These are phyloP conservation scores for Eragrostis curvula DNA, from an alignment of 176 grass and related monocot species.

Conservation along the genomic window DNA sequence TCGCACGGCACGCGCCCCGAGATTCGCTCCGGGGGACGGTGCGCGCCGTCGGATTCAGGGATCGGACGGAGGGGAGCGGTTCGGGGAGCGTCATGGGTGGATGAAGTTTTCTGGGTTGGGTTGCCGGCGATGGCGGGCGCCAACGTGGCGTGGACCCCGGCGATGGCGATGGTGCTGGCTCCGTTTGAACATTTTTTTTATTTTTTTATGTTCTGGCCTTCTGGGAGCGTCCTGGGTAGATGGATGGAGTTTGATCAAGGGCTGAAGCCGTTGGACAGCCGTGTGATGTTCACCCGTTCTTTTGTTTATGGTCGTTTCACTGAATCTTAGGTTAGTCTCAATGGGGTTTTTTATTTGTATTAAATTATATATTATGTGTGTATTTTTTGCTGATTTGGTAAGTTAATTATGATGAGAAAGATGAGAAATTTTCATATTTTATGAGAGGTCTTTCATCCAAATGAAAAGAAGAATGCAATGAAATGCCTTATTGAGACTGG, in stretches of 20 bases:
- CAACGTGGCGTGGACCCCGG: not conserved
- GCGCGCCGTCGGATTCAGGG: not conserved
- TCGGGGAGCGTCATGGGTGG: not conserved
- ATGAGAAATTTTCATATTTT: too few species aligned
- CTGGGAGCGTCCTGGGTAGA: too few species aligned
- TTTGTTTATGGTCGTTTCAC: too few species aligned
- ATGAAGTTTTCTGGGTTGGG: not conserved
- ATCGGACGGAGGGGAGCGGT: not conserved
- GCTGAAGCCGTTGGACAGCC: not conserved
- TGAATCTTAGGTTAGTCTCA: too few species aligned
- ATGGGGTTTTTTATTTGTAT: too few species aligned
- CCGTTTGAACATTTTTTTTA: not conserved
- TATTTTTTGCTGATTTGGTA: too few species aligned
- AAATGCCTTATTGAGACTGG: too few species aligned
- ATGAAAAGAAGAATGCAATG: too few species aligned
- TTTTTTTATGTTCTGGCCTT: not conserved
- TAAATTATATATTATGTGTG: too few species aligned
- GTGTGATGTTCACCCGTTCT: too few species aligned
- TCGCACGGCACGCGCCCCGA: not conserved
- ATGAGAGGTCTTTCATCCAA: too few species aligned
- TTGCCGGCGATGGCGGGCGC: conserved; percentile 25
- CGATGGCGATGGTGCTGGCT: not conserved
- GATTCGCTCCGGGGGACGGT: not conserved
- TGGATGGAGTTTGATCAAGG: not conserved
- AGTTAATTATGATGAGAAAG: too few species aligned